Evolutionary conservation across 345 rosid genomes (phyloP).

Genomic region (Raphanus raphanistrum): DNA sequence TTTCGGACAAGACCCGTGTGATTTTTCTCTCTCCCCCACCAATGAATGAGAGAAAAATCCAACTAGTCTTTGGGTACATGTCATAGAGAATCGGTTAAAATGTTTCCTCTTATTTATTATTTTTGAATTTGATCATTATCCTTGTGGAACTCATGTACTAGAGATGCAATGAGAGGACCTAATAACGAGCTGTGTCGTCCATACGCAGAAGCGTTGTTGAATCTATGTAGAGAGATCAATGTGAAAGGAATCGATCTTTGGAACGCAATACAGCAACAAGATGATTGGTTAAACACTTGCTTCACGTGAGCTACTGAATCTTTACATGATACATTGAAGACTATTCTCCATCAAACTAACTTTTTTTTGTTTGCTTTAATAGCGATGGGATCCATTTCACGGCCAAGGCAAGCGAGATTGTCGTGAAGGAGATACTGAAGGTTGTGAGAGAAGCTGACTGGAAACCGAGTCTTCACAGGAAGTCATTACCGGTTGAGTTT

Average conservation of each 20-base stretch:
- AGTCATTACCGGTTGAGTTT: slow-evolving; percentile 55
- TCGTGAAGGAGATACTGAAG: slow-evolving; percentile 56
- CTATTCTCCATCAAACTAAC: background rate
- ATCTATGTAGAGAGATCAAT: slow-evolving; percentile 51
- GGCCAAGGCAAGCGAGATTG: slow-evolving; percentile 61
- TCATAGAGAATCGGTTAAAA: background rate
- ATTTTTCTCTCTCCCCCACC: slow-evolving; percentile 77
- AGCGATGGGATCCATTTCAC: slow-evolving; percentile 85
- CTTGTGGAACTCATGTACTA: background rate
- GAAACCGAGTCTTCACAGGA: slow-evolving; percentile 74
- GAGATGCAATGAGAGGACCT: slow-evolving; percentile 42
- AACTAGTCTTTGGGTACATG: slow-evolving; percentile 32
- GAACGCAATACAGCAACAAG: slow-evolving; percentile 58
- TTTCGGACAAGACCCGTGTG: slow-evolving; percentile 62
- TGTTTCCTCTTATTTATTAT: no score
- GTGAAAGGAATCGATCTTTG: slow-evolving; percentile 68
- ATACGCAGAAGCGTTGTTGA: slow-evolving; percentile 69
- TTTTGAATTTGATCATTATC: background rate
- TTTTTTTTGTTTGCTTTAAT: background rate
- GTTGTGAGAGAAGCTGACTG: slow-evolving; percentile 63
- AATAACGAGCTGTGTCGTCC: slow-evolving; percentile 58
- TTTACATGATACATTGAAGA: background rate
- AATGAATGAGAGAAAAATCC: slow-evolving; percentile 56
- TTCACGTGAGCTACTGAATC: slow-evolving; percentile 61
- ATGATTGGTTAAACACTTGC: slow-evolving; percentile 63